Evolutionary conservation across 2,329 filamentous ascomycete genomes (phyloP).

Genomic region (Alternaria triticimaculans): DNA sequence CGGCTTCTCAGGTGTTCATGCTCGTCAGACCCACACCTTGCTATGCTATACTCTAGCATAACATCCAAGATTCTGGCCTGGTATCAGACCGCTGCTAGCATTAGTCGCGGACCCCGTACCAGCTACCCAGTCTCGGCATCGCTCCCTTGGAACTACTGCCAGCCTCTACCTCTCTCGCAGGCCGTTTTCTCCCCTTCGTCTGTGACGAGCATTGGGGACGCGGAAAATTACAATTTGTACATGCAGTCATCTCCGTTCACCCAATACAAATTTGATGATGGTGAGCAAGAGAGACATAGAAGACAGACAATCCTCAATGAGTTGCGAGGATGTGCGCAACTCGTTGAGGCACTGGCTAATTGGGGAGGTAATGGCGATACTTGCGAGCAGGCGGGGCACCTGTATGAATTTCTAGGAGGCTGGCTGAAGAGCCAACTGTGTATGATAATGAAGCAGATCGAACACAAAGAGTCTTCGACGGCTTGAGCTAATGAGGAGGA

Average conservation of each 20-base stretch:
- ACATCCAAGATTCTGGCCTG: conserved; percentile 41
- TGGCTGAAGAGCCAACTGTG: conserved; percentile 43
- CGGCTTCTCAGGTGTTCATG: conserved; percentile 41
- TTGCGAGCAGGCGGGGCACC: conserved; percentile 34
- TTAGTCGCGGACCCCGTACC: conserved; percentile 22
- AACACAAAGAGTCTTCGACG: conserved; percentile 9
- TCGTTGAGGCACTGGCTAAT: conserved; percentile 39
- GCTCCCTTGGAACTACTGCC: background rate
- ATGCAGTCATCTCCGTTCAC: conserved; percentile 36
- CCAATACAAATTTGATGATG: conserved; percentile 36
- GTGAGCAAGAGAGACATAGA: conserved; percentile 32
- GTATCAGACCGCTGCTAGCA: conserved; percentile 41
- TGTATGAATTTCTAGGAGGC: conserved; percentile 41
- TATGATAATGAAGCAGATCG: conserved; percentile 36
- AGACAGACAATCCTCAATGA: conserved; percentile 37
- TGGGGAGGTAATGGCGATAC: conserved; percentile 28
- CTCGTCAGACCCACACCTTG: conserved; percentile 42
- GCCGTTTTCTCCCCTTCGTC: conserved; percentile 23
- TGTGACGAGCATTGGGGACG: conserved; percentile 5
- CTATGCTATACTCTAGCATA: conserved; percentile 46
- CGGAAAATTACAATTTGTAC: conserved; percentile 27
- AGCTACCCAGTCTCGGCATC: conserved; percentile 16
- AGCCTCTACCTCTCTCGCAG: conserved; percentile 17
- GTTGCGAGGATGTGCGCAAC: conserved; percentile 35
- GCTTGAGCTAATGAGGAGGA: background rate